These are phyloP conservation scores for Capronia coronata DNA, from an alignment of 2,329 filamentous ascomycete genomes.

Conservation along the genomic window DNA sequence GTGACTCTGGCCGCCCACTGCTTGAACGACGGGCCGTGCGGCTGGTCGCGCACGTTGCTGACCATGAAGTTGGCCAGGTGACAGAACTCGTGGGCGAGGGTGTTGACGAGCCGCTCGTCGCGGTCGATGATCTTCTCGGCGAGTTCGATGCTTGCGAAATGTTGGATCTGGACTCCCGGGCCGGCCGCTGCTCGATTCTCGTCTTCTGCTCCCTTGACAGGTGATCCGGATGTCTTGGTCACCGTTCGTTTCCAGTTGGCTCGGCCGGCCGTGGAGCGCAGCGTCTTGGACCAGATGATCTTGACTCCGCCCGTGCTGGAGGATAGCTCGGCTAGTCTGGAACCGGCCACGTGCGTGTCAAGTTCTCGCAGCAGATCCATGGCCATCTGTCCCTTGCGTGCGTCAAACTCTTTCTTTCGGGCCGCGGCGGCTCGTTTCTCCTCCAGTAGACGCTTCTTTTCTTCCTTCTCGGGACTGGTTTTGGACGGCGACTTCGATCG, in stretches of 20 bases:
- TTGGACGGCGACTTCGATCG: constrained; percentile 3
- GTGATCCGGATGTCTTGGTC: constrained; percentile 32
- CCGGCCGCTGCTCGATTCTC: neutral
- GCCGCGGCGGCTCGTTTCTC: constrained; percentile 34
- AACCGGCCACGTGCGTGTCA: constrained; percentile 47
- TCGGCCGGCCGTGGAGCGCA: constrained; percentile 57
- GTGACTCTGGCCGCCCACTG: constrained; percentile 50
- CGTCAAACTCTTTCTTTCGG: constrained; percentile 48
- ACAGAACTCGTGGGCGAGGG: constrained; percentile 94
- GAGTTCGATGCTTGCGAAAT: constrained; percentile 75
- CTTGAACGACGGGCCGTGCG: constrained; percentile 82
- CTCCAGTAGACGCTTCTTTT: constrained; percentile 27
- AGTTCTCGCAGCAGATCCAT: constrained; percentile 50
- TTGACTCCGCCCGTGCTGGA: constrained; percentile 51
- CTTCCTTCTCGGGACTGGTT: constrained; percentile 29
- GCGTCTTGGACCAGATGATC: constrained; percentile 56
- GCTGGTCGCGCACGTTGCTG: constrained; percentile 63
- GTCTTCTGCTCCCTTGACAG: constrained; percentile 20
- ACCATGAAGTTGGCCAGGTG: constrained; percentile 91
- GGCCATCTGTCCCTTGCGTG: constrained; percentile 48
- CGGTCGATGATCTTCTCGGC: constrained; percentile 81
- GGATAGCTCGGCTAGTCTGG: constrained; percentile 45
- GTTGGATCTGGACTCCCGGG: constrained; percentile 35
- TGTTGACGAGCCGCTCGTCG: constrained; percentile 72
- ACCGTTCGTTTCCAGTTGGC: constrained; percentile 65